These are phyloP conservation scores for Quercus parvula DNA, from an alignment of 306 rosid species.

Conservation along the genomic window DNA sequence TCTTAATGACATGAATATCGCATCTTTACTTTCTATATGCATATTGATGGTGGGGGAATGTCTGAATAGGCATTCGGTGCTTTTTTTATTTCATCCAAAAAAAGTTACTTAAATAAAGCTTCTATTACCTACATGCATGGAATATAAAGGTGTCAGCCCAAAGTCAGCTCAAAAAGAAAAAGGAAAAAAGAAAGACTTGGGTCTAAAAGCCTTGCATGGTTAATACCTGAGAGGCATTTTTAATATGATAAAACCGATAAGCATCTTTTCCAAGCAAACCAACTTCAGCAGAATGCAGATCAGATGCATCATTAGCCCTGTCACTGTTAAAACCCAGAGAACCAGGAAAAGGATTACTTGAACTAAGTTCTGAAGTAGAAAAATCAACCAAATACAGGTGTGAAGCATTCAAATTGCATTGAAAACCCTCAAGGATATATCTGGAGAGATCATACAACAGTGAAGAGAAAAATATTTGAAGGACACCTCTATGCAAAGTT, in stretches of 20 bases:
- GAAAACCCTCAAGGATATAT: neutral
- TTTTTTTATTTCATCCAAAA: neutral
- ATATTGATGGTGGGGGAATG: neutral
- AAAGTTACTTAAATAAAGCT: neutral
- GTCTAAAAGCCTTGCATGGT: neutral
- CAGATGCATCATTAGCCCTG: constrained; percentile 52
- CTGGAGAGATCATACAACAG: neutral
- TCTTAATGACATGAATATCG: neutral
- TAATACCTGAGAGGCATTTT: constrained; percentile 69
- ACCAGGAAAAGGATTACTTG: neutral
- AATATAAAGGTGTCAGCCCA: neutral
- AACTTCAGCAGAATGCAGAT: constrained; percentile 25
- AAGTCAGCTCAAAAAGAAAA: neutral
- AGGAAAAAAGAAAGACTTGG: constrained; percentile 5
- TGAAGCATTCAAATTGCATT: neutral
- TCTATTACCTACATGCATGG: neutral
- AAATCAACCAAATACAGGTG: neutral
- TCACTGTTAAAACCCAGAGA: constrained; percentile 3
- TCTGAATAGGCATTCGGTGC: neutral
- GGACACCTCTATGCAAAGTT: neutral
- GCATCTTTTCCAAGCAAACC: constrained; percentile 38
- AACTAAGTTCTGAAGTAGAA: neutral
- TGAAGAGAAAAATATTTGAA: neutral
- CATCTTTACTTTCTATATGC: neutral
- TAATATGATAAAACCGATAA: constrained; percentile 67